These are phyloP conservation scores for Globisporangium megalacanthum DNA, from an alignment of 352 stramenopile genomes.

Conservation along the genomic window DNA sequence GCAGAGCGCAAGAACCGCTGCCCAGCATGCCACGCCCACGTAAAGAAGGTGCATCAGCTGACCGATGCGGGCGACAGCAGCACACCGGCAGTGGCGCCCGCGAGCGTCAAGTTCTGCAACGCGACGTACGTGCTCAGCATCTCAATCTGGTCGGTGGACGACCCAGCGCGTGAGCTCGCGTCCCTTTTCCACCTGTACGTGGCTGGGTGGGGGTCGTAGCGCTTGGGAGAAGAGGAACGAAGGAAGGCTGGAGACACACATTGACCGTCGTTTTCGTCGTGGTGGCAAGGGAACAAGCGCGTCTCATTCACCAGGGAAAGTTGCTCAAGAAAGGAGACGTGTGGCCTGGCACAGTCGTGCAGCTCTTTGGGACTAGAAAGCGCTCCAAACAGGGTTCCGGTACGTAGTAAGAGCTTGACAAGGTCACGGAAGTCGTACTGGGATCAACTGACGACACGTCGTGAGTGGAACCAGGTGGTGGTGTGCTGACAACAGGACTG, in stretches of 20 bases:
- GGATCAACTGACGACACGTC: neutral
- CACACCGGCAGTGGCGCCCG: conserved; percentile 23
- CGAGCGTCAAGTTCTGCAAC: conserved; percentile 78
- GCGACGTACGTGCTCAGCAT: conserved; percentile 71
- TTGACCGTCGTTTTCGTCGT: neutral
- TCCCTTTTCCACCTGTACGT: conserved; percentile 71
- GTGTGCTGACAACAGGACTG: conserved; percentile 6
- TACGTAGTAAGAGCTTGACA: neutral
- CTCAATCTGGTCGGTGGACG: conserved; percentile 73
- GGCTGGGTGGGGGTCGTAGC: neutral
- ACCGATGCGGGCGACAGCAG: conserved; percentile 3
- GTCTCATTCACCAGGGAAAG: conserved; percentile 75
- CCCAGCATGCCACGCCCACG: conserved; percentile 43
- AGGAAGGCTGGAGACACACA: neutral
- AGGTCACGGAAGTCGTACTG: neutral
- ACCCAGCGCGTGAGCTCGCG: conserved; percentile 56
- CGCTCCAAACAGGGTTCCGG: conserved; percentile 2
- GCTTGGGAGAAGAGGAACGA: too few species aligned
- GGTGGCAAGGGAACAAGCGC: conserved; percentile 47
- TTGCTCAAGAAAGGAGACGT: conserved; percentile 78
- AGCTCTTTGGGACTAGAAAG: conserved; percentile 75
- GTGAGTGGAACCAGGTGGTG: neutral
- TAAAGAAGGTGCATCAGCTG: conserved; percentile 64
- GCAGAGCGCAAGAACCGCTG: conserved; percentile 58
- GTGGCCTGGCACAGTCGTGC: conserved; percentile 73